A percentile compares a stretch with the other conserved stretches of the same genome.
phyloP scores from a whole-genome alignment of 129 eudicot genomes.

The Tagetes patula region DNA sequence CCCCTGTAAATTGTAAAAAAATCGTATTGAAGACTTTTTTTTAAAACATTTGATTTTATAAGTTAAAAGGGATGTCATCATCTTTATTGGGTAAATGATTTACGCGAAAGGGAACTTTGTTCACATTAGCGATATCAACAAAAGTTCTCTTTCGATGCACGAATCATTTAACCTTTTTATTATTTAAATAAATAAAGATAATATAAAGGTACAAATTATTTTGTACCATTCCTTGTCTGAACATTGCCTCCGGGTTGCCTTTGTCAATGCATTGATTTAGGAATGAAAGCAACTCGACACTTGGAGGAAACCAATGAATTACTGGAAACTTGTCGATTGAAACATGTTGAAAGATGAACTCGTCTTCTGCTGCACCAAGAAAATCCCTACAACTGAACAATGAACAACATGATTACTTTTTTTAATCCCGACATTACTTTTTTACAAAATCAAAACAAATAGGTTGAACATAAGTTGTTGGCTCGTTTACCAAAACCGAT shows the following conservation, averaged over 20 bases:
- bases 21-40: too few relatives aligned
- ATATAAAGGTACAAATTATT: not conserved
- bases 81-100: not conserved
- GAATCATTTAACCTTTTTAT: not conserved
- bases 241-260: slow-evolving; percentile 52
- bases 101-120: not conserved
- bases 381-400: slow-evolving; percentile 41
- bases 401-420: not conserved
- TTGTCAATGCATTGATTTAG: slow-evolving; percentile 39
- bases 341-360: slow-evolving; percentile 41
- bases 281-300: slow-evolving; percentile 33
- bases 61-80: too few relatives aligned
- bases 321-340: slow-evolving; percentile 45
- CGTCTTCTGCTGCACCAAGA: slow-evolving; percentile 45
- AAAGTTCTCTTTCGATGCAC: not conserved
- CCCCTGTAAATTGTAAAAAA: too few relatives aligned
- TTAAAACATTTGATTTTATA: too few relatives aligned
- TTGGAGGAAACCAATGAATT: slow-evolving; percentile 40
- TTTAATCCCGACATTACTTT: not conserved
- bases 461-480: not conserved
- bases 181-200: not conserved
- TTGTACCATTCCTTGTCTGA: slow-evolving; percentile 50
- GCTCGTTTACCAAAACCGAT: not conserved
- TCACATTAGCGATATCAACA: not conserved
- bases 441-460: not conserved